Evolutionary conservation across 257 asterid genomes (phyloP).

Genomic region (Fraxinus anomala): DNA sequence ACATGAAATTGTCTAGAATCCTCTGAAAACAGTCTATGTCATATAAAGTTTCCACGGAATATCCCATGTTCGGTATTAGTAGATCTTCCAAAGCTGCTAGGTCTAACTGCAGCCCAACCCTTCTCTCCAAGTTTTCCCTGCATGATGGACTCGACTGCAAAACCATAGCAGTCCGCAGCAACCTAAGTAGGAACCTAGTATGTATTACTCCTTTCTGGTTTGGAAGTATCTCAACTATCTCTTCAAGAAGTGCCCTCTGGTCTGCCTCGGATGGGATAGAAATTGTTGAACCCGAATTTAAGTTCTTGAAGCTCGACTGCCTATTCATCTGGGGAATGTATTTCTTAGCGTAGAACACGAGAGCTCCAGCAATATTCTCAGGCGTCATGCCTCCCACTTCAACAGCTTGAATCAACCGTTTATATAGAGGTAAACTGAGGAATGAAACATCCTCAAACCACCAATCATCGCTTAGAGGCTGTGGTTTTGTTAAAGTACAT

Average conservation of each 20-base stretch:
- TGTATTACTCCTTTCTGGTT: slow-evolving; percentile 60
- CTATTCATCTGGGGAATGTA: slow-evolving; percentile 77
- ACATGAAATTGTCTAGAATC: slow-evolving; percentile 79
- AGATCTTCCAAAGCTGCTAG: slow-evolving; percentile 73
- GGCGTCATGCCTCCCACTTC: slow-evolving; percentile 70
- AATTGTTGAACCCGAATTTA: slow-evolving; percentile 45
- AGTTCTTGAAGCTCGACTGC: slow-evolving; percentile 68
- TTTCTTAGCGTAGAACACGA: slow-evolving; percentile 75
- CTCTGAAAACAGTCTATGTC: slow-evolving; percentile 90
- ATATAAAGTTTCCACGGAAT: slow-evolving; percentile 63
- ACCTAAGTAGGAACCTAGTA: slow-evolving; percentile 68
- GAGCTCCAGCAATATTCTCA: slow-evolving; percentile 64
- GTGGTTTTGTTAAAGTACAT: slow-evolving; percentile 25
- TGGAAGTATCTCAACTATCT: slow-evolving; percentile 72
- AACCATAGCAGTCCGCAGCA: slow-evolving; percentile 71
- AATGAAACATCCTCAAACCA: slow-evolving; percentile 92
- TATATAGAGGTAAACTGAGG: slow-evolving; percentile 63
- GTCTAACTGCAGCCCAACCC: slow-evolving; percentile 77
- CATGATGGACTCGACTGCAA: slow-evolving; percentile 64
- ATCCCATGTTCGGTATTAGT: slow-evolving; percentile 67
- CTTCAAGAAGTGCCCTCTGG: slow-evolving; percentile 76
- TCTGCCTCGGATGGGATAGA: slow-evolving; percentile 81
- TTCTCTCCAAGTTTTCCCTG: slow-evolving; percentile 68
- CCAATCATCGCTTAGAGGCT: slow-evolving; percentile 58
- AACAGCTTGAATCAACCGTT: slow-evolving; percentile 70